Conservation (phyloP, 2,329 filamentous ascomycete genomes). For the Colletotrichum sp. region DNA sequence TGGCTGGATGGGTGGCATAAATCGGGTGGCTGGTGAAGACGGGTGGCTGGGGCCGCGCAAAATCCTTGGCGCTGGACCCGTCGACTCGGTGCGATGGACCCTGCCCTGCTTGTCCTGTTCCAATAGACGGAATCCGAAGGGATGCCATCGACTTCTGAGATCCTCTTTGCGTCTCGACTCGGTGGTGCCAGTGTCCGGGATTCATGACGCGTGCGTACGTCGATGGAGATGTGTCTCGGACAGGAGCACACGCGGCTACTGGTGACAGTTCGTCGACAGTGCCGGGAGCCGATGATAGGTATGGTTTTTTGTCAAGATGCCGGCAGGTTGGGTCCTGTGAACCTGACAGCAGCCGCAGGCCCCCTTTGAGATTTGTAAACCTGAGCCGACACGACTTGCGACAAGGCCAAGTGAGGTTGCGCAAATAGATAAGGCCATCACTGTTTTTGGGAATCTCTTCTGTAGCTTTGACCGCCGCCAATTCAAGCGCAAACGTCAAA, state of each 20-base stretch:
- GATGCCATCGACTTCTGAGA: not conserved
- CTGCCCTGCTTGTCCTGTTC: not conserved
- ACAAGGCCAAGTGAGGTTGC: not conserved
- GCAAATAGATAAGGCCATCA: not conserved
- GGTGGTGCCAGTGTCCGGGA: not conserved
- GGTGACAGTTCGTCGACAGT: not conserved
- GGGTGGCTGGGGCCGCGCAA: slow-evolving; percentile 20
- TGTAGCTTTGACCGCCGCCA: not conserved
- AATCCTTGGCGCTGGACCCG: not conserved
- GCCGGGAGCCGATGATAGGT: not conserved
- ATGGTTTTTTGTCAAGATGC: not conserved
- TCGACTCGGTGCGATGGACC: not conserved
- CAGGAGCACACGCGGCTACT: not conserved
- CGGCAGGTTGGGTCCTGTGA: not conserved
- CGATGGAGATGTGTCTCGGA: not conserved
- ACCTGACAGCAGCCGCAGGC: not conserved
- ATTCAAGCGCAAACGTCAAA: not conserved
- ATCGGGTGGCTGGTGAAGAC: slow-evolving; percentile 19
- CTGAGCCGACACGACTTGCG: not conserved
- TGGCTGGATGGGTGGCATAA: not conserved
- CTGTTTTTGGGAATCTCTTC: not conserved
- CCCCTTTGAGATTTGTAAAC: not conserved
- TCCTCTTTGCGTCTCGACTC: not conserved
- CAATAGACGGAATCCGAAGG: not conserved
- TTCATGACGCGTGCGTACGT: not conserved